Evolutionary conservation across 2,329 filamentous ascomycete genomes (phyloP), one percentile per base, ranked within the genome.

Genomic region (Fusarium hainanense): DNA sequence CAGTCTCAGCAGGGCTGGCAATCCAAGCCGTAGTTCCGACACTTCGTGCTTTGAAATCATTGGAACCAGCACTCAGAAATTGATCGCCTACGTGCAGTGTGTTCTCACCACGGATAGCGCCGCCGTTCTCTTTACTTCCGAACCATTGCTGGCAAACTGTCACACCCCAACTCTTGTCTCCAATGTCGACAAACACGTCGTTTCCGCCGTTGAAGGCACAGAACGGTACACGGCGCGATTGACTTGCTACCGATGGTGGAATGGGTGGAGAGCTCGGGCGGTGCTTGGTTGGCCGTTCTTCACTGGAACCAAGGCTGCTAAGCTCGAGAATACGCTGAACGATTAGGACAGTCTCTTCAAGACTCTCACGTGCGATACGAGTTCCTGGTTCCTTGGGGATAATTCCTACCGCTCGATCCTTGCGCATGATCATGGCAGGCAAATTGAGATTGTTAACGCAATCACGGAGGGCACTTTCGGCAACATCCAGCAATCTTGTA

Each of bases 171-270:
- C 91, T 94, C 82, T 99, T 99, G 82, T 99, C 96, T 58, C 96
- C 96, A 76, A 99, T 98, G 79, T 99, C 96, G 56, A 99, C 94
- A 80, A 99, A 99, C 43, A 98, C 94, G 79, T 99, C 96, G 67
- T 96, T 95, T 13, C 96, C 96, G 56, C 95, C 96, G 79, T 99
- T 99, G 84, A 99, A 99, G 23, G 96, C 96, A 78, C 96, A 99
- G 77, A 98, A 99, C 1, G 96, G 96, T 32, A 99, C 83, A 25
- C 77, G 72, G 9, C 76, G 74, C 27, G 74, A 73, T 71, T 73
- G 71, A 12, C 47, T 50, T 18, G 43, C 69, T 13, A 56, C 69
- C 12, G 62, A 57, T 7, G 66, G 58, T 6, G 66, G 68, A 3
- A 68, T 48, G 11, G 72, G 72, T 63, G 63, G 58, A 44, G 66